Evolutionary conservation across 1,139 yeast species (phyloP), one percentile per base, ranked within the genome.

Genomic region (Lipomyces yarrowii): DNA sequence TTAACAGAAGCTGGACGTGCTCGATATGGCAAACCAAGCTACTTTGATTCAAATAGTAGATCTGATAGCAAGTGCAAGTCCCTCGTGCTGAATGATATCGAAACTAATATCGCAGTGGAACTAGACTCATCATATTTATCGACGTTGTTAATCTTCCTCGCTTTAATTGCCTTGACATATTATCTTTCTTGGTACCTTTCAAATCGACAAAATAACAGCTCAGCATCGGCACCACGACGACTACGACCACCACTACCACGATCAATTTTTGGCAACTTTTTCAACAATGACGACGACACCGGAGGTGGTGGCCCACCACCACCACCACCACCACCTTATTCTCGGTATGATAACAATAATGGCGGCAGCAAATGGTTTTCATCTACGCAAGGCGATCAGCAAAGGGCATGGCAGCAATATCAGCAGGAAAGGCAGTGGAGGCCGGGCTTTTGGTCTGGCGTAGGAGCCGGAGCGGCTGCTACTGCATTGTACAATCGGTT

Each of bases 361-460:
- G 21, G 56, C 21, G 13, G 18, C 18, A 59, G 64, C 13, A 65
- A 65, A 33, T 30, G 48, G 26, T 65, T 65, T 51, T 63, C 67
- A 13, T 23, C 59, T 37, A 54, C 61, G 2, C 69, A 65, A 56
- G 13, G 39, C 26, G 57, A 18, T 18, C 67, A 64, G 51, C 59
- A 56, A 4, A 37, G 30, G 11, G 63, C 59, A 42, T 64, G 67
- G 67, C 64, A 53, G 33, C 66, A 60, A 33, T n/a, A 56, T 6
- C 67, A 64, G 52, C 51, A 48, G n/a, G 54, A 52, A 6, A n/a
- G 30, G 10, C 57, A 59, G 10, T 65, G 69, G 69, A 52, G 61
- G 3, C 69, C 69, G 7, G 69, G 69, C 11, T 65, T 65, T 39
- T 65, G 69, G 69, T 32, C 67, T 13, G 69, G 69, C 0, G n/a